Conservation (phyloP, 495 filamentous ascomycete species). For the Bathelium albidoporum region DNA sequence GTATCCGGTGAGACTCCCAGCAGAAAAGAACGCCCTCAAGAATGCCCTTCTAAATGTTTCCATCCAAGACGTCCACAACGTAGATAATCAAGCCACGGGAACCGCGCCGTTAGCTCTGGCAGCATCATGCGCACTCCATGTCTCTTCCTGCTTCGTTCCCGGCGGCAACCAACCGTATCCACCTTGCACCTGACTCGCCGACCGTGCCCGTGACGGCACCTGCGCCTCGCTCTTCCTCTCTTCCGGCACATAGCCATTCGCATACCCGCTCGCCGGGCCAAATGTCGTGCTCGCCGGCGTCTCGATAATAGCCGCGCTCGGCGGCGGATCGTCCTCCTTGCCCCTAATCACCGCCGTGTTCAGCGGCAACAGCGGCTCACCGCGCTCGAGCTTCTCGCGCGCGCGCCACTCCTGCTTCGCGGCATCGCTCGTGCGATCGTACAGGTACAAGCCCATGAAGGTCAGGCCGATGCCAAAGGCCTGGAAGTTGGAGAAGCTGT, state of each 20-base stretch:
- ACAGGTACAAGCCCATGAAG: slow-evolving; percentile 88
- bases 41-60: neutral
- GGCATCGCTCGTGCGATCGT: slow-evolving; percentile 82
- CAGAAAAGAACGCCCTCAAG: neutral
- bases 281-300: neutral
- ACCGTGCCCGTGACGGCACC: neutral
- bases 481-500: slow-evolving; percentile 70
- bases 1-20: neutral
- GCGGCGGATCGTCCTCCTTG: slow-evolving; percentile 7
- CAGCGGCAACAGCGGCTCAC: slow-evolving; percentile 61
- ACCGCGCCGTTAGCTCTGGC: neutral
- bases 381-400: slow-evolving; percentile 46
- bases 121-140: slow-evolving; percentile 54
- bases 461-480: slow-evolving; percentile 77
- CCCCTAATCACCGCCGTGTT: slow-evolving; percentile 31
- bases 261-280: slow-evolving; percentile 6
- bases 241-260: slow-evolving; percentile 30
- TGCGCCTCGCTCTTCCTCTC: slow-evolving; percentile 8
- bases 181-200: slow-evolving; percentile 15
- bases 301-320: slow-evolving; percentile 1
- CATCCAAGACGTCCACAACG: neutral
- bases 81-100: neutral
- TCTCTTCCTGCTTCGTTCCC: slow-evolving; percentile 71
- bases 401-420: slow-evolving; percentile 68
- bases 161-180: slow-evolving; percentile 48